Evolutionary conservation across 108 stramenopile genomes (phyloP), one percentile per base, ranked within the genome.

Genomic region (Schizochytrium sp.): DNA sequence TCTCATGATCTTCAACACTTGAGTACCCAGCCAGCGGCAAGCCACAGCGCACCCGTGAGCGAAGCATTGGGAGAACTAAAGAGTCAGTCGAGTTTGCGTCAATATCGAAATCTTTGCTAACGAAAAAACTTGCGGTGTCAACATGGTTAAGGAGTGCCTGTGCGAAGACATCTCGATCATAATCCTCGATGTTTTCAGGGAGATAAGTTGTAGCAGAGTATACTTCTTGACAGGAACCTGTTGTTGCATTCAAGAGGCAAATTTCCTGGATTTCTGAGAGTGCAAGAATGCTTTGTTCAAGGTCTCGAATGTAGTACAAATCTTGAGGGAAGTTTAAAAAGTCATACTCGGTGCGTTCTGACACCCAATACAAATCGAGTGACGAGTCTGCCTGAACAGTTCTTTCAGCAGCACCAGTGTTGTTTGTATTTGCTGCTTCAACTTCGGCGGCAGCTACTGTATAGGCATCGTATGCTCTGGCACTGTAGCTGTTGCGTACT

Each of bases 11-110:
- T 40, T 88, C 8, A 7, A 13, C 88, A 64, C 56, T 88, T 13
- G 7, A 4, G 61, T 49, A 88, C 38, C 88, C 88, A 7, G 28
- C 61, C 61, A 88, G 61, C 10, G 88, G 88, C 4, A 69, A 12
- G 3, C 88, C 88, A 46, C 53, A 83, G 15, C 47, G 53, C 5
- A 55, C 5, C 10, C 53, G 76, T 10, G 76, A 49, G 8, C 76
- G 76, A 13, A 55, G 0, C 76, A 83, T 83, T 10, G 64, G 64
- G 42, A 69, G 40, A 8, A 69, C 64, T 0, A 69, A 38, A 8
- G 2, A 7, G 28, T 38, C 2, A 7, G 64, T 38, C 42, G 40
- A 38, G 38, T 17, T 83, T 2, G 53, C 76, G 8, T 46, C 47
- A 28, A 55, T 7, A 17, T 49, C 50, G 28, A 49, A 55, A n/a